phyloP scores from a whole-genome alignment of 164 flowering plant genomes.

The Nymphaea thermarum region DNA sequence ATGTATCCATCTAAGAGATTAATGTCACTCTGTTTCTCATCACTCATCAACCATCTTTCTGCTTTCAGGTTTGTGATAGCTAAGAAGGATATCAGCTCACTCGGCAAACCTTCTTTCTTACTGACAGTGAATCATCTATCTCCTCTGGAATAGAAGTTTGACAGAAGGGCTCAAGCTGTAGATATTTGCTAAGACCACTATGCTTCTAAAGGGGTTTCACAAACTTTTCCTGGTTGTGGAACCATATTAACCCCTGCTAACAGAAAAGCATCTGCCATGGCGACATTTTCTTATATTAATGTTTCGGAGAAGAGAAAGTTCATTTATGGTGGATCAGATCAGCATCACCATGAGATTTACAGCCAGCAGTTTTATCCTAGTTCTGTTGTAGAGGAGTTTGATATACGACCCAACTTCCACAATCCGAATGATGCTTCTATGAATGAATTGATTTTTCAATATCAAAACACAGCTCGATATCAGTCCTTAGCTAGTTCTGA shows the following conservation, averaged over 20 bases:
- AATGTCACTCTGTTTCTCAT: too few species aligned
- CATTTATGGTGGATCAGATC: conserved; percentile 19
- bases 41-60: too few species aligned
- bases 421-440: conserved; percentile 20
- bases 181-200: not conserved
- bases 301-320: conserved; percentile 17
- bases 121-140: not conserved
- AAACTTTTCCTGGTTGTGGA: not conserved
- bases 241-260: not conserved
- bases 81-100: too few species aligned
- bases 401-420: conserved; percentile 9
- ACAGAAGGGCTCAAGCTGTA: not conserved
- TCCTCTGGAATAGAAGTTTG: not conserved
- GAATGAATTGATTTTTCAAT: conserved; percentile 19
- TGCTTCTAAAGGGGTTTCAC: not conserved
- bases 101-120: too few species aligned
- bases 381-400: conserved; percentile 41
- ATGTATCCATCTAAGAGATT: too few species aligned
- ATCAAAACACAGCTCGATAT: conserved; percentile 15
- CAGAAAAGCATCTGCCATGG: not conserved
- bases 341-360: conserved; percentile 30
- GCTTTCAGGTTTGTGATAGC: too few species aligned
- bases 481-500: conserved; percentile 14
- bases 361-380: conserved; percentile 40
- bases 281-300: not conserved